Base-by-base conservation (phyloP, 768 basidiomycete species). In the Mycena epipterygia region DNA sequence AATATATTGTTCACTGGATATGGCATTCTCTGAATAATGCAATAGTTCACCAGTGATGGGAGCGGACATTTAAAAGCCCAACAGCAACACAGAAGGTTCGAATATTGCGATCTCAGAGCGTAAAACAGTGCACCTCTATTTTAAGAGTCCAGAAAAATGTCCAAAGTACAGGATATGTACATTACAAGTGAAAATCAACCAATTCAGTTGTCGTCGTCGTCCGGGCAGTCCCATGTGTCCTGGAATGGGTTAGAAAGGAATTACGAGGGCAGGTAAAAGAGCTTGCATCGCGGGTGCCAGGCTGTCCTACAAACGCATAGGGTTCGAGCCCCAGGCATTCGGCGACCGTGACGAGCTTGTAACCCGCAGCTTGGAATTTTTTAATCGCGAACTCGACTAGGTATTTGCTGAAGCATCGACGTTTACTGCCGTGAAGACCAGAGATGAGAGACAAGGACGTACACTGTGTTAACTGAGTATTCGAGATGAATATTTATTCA, bases 311-410 rank as follows among this genome's bases (percentile, higher is more conserved):
- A 27, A 12, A 53, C 5, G 25, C 5, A 75, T 87, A 87, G 2
- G 84, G 76, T 1, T 77, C 73, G 6, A 82, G 68, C 1, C 82
- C 81, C 2, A 84, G 75, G 72, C 84, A 86, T 60, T 85, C 82
- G 39, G 85, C 76, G 37, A 86, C 67, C 42, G 81, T 82, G 37
- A 86, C 84, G 21, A 86, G 80, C n/a, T 73, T 76, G 68, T 85
- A 85, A 11, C 84, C 83, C 23, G 84, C 83, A 0, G 71, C 76
- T 59, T 81, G 75, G 53, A 86, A 67, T 55, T 79, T 78, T 49
- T 49, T 21, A 29, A 79, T 77, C 6, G 67, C 76, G 39, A 64
- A 71, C 2, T 71, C 75, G 19, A 74, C 60, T 7, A 73, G 46
- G 14, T 63, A 3, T 17, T 30, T 8, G 14, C 70, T 71, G 42